phyloP scores from a whole-genome alignment of 1,284 basidiomycete genomes.

The Austropuccinia psidii region DNA sequence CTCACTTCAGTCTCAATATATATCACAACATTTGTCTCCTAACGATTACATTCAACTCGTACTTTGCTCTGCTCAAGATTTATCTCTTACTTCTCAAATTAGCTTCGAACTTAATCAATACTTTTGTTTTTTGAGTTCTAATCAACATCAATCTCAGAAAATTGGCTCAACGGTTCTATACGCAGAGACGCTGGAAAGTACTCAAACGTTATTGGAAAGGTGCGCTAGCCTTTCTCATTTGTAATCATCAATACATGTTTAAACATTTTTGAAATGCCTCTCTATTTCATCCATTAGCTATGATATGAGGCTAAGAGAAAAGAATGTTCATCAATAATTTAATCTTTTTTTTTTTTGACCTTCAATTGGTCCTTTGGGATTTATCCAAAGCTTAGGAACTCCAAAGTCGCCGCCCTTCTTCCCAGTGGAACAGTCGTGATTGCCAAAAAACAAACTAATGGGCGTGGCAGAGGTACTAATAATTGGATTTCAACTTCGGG shows the following conservation, averaged over 20 bases:
- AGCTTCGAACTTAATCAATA: background rate
- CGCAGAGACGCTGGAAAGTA: slow-evolving; percentile 82
- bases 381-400: slow-evolving; percentile 58
- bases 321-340: background rate
- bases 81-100: background rate
- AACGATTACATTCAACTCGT: background rate
- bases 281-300: background rate
- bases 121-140: no score
- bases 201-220: slow-evolving; percentile 91
- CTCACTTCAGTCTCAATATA: background rate
- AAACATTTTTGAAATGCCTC: background rate
- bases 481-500: slow-evolving; percentile 87
- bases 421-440: slow-evolving; percentile 71
- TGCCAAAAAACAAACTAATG: slow-evolving; percentile 78
- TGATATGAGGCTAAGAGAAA: background rate
- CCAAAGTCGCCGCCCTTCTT: slow-evolving; percentile 60
- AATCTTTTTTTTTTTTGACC: background rate
- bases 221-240: no score
- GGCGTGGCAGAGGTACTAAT: slow-evolving; percentile 80
- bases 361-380: background rate
- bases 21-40: background rate
- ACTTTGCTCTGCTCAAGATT: background rate
- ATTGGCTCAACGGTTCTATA: slow-evolving; percentile 71
- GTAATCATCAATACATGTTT: slow-evolving; percentile 43
- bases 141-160: background rate